These are phyloP conservation scores for Fusarium sterilihyphosum DNA, from an alignment of 2,329 filamentous ascomycete genomes.

Conservation along the genomic window DNA sequence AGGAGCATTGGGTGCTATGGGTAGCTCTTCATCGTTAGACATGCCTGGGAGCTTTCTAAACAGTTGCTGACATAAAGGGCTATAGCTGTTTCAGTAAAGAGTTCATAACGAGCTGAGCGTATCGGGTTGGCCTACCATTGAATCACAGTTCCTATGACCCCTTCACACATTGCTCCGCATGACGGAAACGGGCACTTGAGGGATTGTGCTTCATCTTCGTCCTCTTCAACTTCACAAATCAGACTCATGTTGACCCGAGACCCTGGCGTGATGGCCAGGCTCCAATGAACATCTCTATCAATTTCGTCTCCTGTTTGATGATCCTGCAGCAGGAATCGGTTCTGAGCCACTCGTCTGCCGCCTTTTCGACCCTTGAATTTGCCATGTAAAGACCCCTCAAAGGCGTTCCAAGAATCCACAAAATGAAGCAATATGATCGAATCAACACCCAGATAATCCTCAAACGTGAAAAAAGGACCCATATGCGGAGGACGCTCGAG, in stretches of 20 bases:
- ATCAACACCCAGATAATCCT: not conserved
- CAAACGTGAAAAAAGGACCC: not conserved
- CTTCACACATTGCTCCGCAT: not conserved
- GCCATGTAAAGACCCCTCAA: not conserved
- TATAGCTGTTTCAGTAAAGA: fast-evolving
- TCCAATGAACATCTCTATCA: not conserved
- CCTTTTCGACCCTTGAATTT: not conserved
- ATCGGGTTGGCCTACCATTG: not conserved
- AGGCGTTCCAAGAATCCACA: not conserved
- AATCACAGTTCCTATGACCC: not conserved
- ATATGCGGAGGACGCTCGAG: fast-evolving
- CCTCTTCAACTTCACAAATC: not conserved
- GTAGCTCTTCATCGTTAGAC: not conserved
- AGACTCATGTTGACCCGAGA: not conserved
- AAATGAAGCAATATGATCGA: not conserved
- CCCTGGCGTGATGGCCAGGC: not conserved
- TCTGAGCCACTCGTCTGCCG: not conserved
- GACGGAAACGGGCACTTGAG: not conserved
- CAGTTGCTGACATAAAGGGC: not conserved
- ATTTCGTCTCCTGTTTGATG: not conserved
- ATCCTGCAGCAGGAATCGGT: not conserved
- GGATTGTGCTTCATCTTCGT: not conserved
- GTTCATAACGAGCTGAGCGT: fast-evolving
- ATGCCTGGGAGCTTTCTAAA: not conserved
- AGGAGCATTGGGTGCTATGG: not conserved